These are phyloP conservation scores for Apiospora sp. DNA, from an alignment of 2,329 filamentous ascomycete species.

Conservation along the genomic window DNA sequence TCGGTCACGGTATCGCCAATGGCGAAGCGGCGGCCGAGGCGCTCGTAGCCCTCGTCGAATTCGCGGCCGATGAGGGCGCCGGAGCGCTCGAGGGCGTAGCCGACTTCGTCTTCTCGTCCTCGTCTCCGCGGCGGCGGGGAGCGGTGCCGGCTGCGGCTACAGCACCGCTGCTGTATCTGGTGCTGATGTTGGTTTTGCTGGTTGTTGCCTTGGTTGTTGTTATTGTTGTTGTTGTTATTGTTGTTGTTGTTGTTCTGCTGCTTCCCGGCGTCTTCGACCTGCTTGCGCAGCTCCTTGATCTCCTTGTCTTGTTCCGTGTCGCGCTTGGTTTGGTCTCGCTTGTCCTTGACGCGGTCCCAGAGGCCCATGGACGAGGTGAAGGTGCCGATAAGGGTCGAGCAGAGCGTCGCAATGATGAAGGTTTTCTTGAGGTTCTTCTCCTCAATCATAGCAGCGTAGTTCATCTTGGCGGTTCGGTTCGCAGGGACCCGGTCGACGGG, in stretches of 20 bases:
- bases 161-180: slow-evolving; percentile 20
- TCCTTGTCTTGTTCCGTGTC: slow-evolving; percentile 44
- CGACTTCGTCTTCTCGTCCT: slow-evolving; percentile 35
- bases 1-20: slow-evolving; percentile 46
- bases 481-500: slow-evolving; percentile 11
- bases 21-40: slow-evolving; percentile 45
- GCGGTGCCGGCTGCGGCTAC: slow-evolving; percentile 7
- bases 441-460: slow-evolving; percentile 44
- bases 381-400: slow-evolving; percentile 48
- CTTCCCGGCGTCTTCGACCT: slow-evolving; percentile 34
- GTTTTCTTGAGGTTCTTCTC: slow-evolving; percentile 48
- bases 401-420: slow-evolving; percentile 49
- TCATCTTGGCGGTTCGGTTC: slow-evolving; percentile 25
- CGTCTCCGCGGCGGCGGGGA: background rate
- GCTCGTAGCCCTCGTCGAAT: slow-evolving; percentile 44
- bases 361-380: slow-evolving; percentile 47
- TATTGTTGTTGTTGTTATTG: slow-evolving; percentile 30
- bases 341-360: slow-evolving; percentile 46
- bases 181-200: slow-evolving; percentile 28
- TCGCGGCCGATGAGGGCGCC: slow-evolving; percentile 44
- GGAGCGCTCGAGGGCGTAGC: slow-evolving; percentile 40
- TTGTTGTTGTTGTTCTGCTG: slow-evolving; percentile 30
- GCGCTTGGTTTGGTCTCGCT: slow-evolving; percentile 41
- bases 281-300: slow-evolving; percentile 42
- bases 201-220: slow-evolving; percentile 30